A percentile compares a stretch with the other conserved stretches of the same genome.
Conservation (phyloP, 768 basidiomycete genomes). For the Phaeotremella fagi region DNA sequence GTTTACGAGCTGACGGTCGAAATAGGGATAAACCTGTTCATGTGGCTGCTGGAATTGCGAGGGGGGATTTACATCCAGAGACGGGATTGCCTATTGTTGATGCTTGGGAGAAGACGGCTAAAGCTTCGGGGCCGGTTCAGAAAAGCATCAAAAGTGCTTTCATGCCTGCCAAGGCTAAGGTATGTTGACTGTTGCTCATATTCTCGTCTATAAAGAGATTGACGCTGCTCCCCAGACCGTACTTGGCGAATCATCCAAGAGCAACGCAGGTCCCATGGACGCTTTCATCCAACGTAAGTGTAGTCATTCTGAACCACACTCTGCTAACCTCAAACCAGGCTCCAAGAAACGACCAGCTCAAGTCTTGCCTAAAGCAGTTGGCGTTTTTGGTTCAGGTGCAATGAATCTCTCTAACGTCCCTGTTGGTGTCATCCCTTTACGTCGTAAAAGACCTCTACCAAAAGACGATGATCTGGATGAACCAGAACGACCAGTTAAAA, state of each 20-base stretch:
- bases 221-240: neutral
- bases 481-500: neutral
- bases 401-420: constrained; percentile 28
- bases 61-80: constrained; percentile 44
- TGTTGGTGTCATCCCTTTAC: neutral
- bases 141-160: neutral
- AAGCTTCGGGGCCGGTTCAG: too few species aligned
- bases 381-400: constrained; percentile 30
- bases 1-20: constrained; percentile 2
- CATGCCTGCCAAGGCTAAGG: neutral
- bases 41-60: constrained; percentile 40
- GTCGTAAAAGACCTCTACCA: neutral
- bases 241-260: constrained; percentile 24
- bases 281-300: constrained; percentile 43
- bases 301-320: too few species aligned
- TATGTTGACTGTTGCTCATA: neutral
- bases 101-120: constrained; percentile 40
- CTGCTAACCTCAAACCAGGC: neutral
- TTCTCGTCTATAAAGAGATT: too few species aligned
- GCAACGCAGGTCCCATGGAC: constrained; percentile 38
- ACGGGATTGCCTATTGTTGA: constrained; percentile 39
- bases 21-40: constrained; percentile 31
- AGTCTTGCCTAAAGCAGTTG: constrained; percentile 33
- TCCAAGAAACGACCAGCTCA: neutral
- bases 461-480: neutral